Evolutionary conservation across 108 stramenopile genomes (phyloP), one percentile per base, ranked within the genome.

Genomic region (Discostella stelligeroides): DNA sequence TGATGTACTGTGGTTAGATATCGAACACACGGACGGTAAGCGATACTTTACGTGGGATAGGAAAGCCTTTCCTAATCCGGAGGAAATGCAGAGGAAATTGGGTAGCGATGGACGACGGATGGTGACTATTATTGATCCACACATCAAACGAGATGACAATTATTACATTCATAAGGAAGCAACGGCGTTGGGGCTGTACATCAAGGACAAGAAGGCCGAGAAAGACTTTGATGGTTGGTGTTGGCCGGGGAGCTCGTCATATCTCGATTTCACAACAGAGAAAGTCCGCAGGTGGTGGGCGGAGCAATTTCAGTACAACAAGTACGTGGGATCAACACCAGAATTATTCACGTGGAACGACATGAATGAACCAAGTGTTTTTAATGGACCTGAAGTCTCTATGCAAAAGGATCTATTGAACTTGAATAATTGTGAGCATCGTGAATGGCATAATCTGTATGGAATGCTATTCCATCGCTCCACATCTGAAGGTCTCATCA

Each of bases 201-300:
- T 99, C 66, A 97, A 98, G 79, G 95, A 98, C 60, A 91, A 85
- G 50, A 76, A 84, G 73, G 97, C 97, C 20, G 61, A 57, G 11
- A 94, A 92, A 59, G 98, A 98, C 63, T 98, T 85, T 66, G 97
- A 99, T 73, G 99, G 99, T n/a, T 99, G 98, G 98, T 99, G 99
- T 84, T 99, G 99, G 99, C 98, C 99, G 34, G 99, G 99, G 6
- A 83, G 85, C 21, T 96, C 95, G 3, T 97, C 96, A n/a, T 99
- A 99, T 80, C 90, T 98, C 18, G 99, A 99, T 84, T 99, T 99
- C 80, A 99, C 99, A 7, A 66, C 71, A 23, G 89, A 83, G 58
- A 70, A 85, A 27, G 99, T 98, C 27, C 92, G 99, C 9, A 62
- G 51, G 20, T 99, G 97, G 97, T 99, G 98, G 98, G 97, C 97